Percentiles rank a stretch among this genome's conserved stretches.
phyloP scores from a whole-genome alignment of 768 basidiomycete species.

The Rhizopogon vesiculosus region DNA sequence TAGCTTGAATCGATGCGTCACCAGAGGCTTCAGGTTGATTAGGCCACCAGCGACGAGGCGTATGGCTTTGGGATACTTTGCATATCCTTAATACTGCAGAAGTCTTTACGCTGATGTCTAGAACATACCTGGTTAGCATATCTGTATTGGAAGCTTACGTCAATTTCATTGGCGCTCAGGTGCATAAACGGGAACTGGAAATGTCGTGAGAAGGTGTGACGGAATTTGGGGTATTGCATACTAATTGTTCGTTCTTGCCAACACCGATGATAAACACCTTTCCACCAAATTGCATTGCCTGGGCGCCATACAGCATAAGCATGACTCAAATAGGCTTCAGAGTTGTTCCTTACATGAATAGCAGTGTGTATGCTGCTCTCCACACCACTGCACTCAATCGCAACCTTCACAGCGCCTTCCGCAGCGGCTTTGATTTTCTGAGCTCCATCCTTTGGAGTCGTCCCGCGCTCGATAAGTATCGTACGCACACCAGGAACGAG shows the following conservation, averaged over 20 bases:
- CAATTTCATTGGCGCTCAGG: slow-evolving; percentile 65
- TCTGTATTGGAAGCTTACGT: slow-evolving; percentile 64
- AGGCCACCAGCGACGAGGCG: slow-evolving; percentile 73
- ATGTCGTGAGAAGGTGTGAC: background rate
- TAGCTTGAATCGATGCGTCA: slow-evolving; percentile 71
- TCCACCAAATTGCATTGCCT: slow-evolving; percentile 63
- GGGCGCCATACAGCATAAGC: background rate
- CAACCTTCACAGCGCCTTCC: slow-evolving; percentile 43
- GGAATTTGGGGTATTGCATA: slow-evolving; percentile 11
- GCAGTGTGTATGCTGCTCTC: slow-evolving; percentile 60
- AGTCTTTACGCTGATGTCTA: background rate
- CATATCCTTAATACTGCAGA: background rate
- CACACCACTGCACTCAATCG: slow-evolving; percentile 62
- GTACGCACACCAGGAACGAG: slow-evolving; percentile 56
- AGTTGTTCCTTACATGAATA: slow-evolving; percentile 38
- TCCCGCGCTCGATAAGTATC: slow-evolving; percentile 46
- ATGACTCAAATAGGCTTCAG: background rate
- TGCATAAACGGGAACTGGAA: slow-evolving; percentile 68
- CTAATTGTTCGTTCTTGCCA: slow-evolving; percentile 57
- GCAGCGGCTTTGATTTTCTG: slow-evolving; percentile 48
- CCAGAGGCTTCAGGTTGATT: slow-evolving; percentile 69
- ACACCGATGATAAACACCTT: slow-evolving; percentile 72
- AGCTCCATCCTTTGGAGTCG: slow-evolving; percentile 45
- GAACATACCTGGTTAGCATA: slow-evolving; percentile 53
- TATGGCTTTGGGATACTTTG: slow-evolving; percentile 78